phyloP scores from a whole-genome alignment of 2,329 filamentous ascomycete genomes.

The Fusarium luffae region DNA sequence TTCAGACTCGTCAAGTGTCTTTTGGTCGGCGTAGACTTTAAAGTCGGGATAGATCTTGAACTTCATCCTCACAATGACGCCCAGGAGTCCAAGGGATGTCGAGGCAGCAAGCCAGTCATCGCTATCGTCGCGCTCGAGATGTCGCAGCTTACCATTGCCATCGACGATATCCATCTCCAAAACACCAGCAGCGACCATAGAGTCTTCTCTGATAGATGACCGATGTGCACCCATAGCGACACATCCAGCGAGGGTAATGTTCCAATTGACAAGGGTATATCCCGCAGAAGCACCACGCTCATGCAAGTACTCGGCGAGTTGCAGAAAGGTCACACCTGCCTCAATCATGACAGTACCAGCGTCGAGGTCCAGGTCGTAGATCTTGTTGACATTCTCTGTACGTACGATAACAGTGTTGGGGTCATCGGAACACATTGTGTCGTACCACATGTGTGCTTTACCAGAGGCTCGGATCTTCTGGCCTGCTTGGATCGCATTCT shows the following conservation, averaged over 20 bases:
- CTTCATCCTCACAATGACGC: slow-evolving; percentile 9
- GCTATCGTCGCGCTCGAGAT: background rate
- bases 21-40: slow-evolving; percentile 9
- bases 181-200: slow-evolving; percentile 5
- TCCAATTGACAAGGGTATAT: slow-evolving; percentile 13
- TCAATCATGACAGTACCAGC: slow-evolving; percentile 9
- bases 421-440: slow-evolving; percentile 12
- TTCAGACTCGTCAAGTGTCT: background rate
- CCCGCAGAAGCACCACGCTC: background rate
- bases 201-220: background rate
- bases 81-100: background rate
- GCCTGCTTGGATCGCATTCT: background rate
- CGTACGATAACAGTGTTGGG: background rate
- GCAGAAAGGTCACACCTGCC: background rate
- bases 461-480: background rate
- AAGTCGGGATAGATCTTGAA: slow-evolving; percentile 19
- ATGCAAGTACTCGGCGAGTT: slow-evolving; percentile 4
- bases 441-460: slow-evolving; percentile 19
- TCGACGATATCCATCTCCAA: background rate
- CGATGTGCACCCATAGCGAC: background rate
- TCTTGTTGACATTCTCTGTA: slow-evolving; percentile 2
- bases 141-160: background rate
- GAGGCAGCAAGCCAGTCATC: slow-evolving; percentile 9
- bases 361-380: slow-evolving; percentile 1
- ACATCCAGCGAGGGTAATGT: background rate